A percentile compares a stretch with the other conserved stretches of the same genome.
Conservation (phyloP, 257 asterid species). For the Coffea canephora region DNA sequence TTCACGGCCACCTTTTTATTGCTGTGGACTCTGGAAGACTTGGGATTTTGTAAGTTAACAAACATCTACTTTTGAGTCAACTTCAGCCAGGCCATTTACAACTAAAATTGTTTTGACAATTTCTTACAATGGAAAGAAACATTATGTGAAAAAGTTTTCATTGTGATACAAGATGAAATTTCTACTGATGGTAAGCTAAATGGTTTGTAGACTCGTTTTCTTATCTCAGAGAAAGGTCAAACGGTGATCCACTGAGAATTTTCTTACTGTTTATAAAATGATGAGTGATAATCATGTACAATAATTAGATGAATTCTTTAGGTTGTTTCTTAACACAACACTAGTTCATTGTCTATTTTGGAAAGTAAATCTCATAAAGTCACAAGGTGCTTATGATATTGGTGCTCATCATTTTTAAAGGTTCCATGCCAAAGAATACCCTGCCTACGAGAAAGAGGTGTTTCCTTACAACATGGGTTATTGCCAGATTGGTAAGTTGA, state of each 20-base stretch:
- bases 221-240: too few species aligned
- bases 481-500: slow-evolving; percentile 76
- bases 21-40: slow-evolving; percentile 76
- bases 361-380: background rate
- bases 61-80: background rate
- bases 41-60: slow-evolving; percentile 84
- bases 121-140: background rate
- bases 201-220: background rate
- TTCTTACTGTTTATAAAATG: background rate
- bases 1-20: slow-evolving; percentile 89
- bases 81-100: too few species aligned
- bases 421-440: slow-evolving; percentile 97
- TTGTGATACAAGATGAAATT: background rate
- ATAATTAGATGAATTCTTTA: background rate
- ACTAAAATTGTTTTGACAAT: background rate
- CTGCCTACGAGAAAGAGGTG: slow-evolving; percentile 63
- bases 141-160: background rate
- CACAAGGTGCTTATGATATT: slow-evolving; percentile 9
- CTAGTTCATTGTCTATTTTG: background rate
- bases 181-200: background rate
- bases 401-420: slow-evolving; percentile 39
- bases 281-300: slow-evolving; percentile 1
- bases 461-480: slow-evolving; percentile 86
- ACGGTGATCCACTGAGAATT: too few species aligned
- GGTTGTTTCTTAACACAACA: background rate